phyloP scores from a whole-genome alignment of 805 yeast species.

The Cyberlindnera euphorbiae region DNA sequence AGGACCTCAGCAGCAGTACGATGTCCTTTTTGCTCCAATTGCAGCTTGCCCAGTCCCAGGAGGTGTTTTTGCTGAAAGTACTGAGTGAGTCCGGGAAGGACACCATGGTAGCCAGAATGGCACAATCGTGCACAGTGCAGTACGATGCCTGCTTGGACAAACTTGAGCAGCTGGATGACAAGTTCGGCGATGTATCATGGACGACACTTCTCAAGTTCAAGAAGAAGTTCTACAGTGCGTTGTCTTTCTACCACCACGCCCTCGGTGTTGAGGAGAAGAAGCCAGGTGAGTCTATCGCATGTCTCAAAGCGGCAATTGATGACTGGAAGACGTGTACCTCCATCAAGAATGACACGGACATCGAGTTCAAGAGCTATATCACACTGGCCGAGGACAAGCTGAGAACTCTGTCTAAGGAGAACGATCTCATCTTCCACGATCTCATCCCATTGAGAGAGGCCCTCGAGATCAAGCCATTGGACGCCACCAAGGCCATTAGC shows the following conservation, averaged over 20 bases:
- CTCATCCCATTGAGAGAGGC: slow-evolving; percentile 56
- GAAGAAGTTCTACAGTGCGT: slow-evolving; percentile 47
- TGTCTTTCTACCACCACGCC: slow-evolving; percentile 59
- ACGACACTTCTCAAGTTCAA: slow-evolving; percentile 46
- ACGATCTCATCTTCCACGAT: slow-evolving; percentile 86
- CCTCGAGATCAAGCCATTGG: slow-evolving; percentile 51
- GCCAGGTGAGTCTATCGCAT: slow-evolving; percentile 75
- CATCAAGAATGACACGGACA: slow-evolving; percentile 30
- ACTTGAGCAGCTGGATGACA: slow-evolving; percentile 28
- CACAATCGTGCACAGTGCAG: slow-evolving; percentile 53
- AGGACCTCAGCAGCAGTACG: slow-evolving; percentile 67
- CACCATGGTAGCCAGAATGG: slow-evolving; percentile 65
- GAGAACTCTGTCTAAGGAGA: slow-evolving; percentile 61
- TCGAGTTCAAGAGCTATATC: slow-evolving; percentile 29
- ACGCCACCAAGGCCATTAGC: slow-evolving; percentile 58
- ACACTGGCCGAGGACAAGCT: slow-evolving; percentile 33
- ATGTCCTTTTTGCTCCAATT: slow-evolving; percentile 58
- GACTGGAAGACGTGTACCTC: slow-evolving; percentile 27
- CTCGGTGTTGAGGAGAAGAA: slow-evolving; percentile 51
- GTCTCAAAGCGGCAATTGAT: slow-evolving; percentile 46
- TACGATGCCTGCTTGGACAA: slow-evolving; percentile 47
- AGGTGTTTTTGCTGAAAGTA: slow-evolving; percentile 66
- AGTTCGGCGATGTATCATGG: slow-evolving; percentile 48
- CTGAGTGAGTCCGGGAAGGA: slow-evolving; percentile 39
- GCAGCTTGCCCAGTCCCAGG: slow-evolving; percentile 87